These are phyloP conservation scores for Vanrija sp. DNA, from an alignment of 1,284 basidiomycete genomes.

Conservation along the genomic window DNA sequence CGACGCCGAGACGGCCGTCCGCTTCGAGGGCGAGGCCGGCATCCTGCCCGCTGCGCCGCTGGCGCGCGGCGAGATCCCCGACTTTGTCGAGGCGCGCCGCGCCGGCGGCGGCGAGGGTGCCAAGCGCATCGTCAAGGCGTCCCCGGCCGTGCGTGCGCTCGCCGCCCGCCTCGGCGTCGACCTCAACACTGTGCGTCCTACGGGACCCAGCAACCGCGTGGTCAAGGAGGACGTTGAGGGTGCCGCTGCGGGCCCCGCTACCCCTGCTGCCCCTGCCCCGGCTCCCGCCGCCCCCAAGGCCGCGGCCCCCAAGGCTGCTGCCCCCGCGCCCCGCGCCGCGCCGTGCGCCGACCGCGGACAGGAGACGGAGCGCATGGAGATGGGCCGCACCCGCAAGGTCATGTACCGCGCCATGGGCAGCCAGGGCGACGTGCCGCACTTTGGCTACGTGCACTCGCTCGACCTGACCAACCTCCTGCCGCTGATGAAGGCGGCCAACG, in stretches of 20 bases:
- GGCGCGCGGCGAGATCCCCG: constrained; percentile 3
- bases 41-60: constrained; percentile 29
- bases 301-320: background rate
- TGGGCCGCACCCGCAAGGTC: constrained; percentile 67
- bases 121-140: constrained; percentile 28
- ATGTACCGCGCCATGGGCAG: constrained; percentile 86
- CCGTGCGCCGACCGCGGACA: constrained; percentile 53
- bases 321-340: background rate
- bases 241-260: background rate
- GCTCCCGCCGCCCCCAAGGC: background rate
- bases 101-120: background rate
- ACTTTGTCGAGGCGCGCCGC: constrained; percentile 13
- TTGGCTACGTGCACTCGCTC: constrained; percentile 74
- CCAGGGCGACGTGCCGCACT: constrained; percentile 61
- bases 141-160: constrained; percentile 37
- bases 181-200: constrained; percentile 56
- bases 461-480: constrained; percentile 77
- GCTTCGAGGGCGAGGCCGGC: constrained; percentile 36
- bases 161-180: constrained; percentile 34
- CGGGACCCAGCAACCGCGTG: constrained; percentile 58
- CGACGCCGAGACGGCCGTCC: constrained; percentile 20
- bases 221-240: constrained; percentile 60
- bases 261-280: background rate
- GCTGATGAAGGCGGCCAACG: constrained; percentile 63
- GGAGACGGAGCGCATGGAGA: constrained; percentile 62